Conservation (phyloP, 2,329 filamentous ascomycete genomes). For the Penicillium sp. region DNA sequence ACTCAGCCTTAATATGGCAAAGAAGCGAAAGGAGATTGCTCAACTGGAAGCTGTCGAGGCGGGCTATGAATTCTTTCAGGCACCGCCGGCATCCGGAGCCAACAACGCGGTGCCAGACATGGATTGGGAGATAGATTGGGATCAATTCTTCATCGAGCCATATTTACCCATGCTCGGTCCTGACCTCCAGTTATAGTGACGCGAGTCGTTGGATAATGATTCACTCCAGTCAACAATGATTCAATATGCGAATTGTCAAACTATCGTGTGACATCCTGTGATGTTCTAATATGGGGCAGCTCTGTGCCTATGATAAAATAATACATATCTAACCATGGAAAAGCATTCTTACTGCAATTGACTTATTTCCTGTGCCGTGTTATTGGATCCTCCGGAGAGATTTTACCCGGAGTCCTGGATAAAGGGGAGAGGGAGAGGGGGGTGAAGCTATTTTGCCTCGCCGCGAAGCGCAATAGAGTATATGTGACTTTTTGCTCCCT, state of each 20-base stretch:
- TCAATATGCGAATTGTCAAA: neutral
- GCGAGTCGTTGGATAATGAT: neutral
- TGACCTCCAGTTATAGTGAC: neutral
- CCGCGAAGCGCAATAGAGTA: too few relatives aligned
- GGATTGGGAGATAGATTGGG: neutral
- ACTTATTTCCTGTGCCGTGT: too few relatives aligned
- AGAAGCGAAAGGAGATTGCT: slow-evolving; percentile 30
- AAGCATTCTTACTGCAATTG: too few relatives aligned
- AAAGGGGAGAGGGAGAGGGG: too few relatives aligned
- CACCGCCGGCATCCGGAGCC: slow-evolving; percentile 1
- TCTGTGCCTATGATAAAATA: too few relatives aligned
- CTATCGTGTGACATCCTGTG: too few relatives aligned
- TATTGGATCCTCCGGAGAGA: too few relatives aligned
- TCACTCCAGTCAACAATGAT: neutral
- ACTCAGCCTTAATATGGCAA: slow-evolving; percentile 26
- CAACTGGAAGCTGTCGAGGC: slow-evolving; percentile 31
- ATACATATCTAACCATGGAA: too few relatives aligned
- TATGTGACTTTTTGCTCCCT: too few relatives aligned
- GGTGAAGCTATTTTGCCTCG: too few relatives aligned
- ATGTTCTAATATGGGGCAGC: too few relatives aligned
- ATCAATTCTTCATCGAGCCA: neutral
- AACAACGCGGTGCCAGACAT: neutral
- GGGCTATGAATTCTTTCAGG: slow-evolving; percentile 13
- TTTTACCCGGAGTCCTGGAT: too few relatives aligned
- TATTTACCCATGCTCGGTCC: neutral